Evolutionary conservation across 2,329 filamentous ascomycete species (phyloP).

Genomic region (Trichoderma sp.): DNA sequence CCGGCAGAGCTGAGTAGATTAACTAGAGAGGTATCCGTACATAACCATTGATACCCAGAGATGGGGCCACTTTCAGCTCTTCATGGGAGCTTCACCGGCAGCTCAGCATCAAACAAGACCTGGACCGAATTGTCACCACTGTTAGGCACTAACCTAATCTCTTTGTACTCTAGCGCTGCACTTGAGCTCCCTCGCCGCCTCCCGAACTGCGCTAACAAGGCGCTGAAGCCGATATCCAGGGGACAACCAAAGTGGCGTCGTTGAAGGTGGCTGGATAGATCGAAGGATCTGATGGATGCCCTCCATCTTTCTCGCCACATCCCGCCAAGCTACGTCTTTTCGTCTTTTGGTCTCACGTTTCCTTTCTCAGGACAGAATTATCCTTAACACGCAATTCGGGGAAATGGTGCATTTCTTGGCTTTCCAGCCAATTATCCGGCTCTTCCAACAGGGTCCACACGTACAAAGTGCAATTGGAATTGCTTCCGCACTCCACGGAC

Average conservation of each 20-base stretch:
- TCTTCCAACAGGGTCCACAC: background rate
- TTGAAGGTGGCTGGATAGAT: background rate
- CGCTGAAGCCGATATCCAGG: background rate
- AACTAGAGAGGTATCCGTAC: no score
- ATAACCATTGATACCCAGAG: background rate
- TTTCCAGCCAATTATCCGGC: background rate
- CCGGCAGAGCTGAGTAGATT: constrained; percentile 8
- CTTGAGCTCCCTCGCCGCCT: background rate
- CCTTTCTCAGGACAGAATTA: background rate
- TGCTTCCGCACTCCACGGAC: background rate
- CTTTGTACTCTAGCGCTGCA: background rate
- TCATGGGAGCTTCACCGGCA: background rate
- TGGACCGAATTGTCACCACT: background rate
- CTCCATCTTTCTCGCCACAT: background rate
- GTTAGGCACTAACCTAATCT: background rate
- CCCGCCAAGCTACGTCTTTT: background rate
- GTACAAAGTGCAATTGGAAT: background rate
- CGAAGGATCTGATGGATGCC: background rate
- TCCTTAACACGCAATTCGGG: background rate
- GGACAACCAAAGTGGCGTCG: background rate
- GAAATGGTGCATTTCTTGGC: background rate
- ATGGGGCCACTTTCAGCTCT: background rate
- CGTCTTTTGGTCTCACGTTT: background rate
- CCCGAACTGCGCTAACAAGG: background rate
- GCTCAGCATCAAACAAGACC: background rate